These are phyloP conservation scores for Fusarium mangiferae DNA, from an alignment of 2,329 filamentous ascomycete species.

Conservation along the genomic window DNA sequence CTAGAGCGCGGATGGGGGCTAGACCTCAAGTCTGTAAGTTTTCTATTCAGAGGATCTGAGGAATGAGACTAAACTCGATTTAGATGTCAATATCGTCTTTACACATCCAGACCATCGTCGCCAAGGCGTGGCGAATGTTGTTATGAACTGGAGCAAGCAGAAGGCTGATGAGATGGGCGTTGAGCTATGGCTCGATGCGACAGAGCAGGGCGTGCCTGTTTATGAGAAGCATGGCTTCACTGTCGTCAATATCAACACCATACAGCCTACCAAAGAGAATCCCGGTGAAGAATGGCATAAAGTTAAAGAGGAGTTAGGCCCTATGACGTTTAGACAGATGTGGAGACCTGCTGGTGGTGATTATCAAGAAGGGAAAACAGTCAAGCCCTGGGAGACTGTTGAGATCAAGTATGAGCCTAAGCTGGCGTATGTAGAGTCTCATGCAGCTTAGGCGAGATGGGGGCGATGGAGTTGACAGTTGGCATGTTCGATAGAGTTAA, in stretches of 20 bases:
- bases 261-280: conserved; percentile 9
- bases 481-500: not conserved
- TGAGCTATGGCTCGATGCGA: conserved; percentile 40
- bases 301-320: conserved; percentile 23
- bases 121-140: conserved; percentile 36
- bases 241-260: conserved; percentile 20
- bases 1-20: conserved; percentile 27
- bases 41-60: not conserved
- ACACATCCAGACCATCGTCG: conserved; percentile 36
- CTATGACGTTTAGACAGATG: conserved; percentile 36
- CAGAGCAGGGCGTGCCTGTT: conserved; percentile 32
- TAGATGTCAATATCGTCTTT: conserved; percentile 38
- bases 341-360: conserved; percentile 36
- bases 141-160: conserved; percentile 37
- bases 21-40: conserved; percentile 39
- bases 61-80: not conserved
- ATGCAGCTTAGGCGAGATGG: not conserved
- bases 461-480: not conserved
- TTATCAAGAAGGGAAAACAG: conserved; percentile 25
- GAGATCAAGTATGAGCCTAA: not conserved
- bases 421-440: not conserved
- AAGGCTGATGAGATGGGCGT: conserved; percentile 41
- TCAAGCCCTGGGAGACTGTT: conserved; percentile 28
- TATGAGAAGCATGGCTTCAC: conserved; percentile 40
- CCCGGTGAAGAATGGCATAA: conserved; percentile 29